Evolutionary conservation across 768 basidiomycete genomes (phyloP), one percentile per base, ranked within the genome.

Genomic region (Mycena albidolilacea): DNA sequence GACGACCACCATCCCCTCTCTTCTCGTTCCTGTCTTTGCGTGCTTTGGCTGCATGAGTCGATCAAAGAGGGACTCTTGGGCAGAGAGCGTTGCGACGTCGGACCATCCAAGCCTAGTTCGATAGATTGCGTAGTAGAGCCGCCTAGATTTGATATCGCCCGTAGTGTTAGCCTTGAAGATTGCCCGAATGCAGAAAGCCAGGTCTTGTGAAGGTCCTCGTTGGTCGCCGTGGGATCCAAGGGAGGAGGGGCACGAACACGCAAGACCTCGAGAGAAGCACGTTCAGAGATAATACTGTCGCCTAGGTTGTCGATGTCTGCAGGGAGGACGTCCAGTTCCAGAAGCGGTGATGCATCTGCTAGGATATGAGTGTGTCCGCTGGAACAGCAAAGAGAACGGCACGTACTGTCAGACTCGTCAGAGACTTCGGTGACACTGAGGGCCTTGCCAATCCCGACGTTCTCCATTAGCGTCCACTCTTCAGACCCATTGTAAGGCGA

Each of bases 21-120:
- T 67, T 76, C 71, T 54, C 71, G 63, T 67, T 76, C 75, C 58
- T 76, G 75, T 43, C 60, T 57, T 41, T 41, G 71, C 5, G 71
- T 30, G 30, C 3, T 30, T 30, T 30, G 60, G 39, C 38, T 69
- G 55, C 37, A 65, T 54, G 72, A 54, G 54, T 64, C 50, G 44
- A 76, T 73, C 52, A 73, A 60, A 39, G 75, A 76, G 12, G 75
- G 75, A 57, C 75, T 76, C 69, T 73, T 76, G 39, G 75, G 75
- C 38, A 76, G 55, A 44, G 70, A 17, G 15, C 60, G 73, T 55
- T 64, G 71, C 55, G 69, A 21, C 37, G n/a, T 30, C 23, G 60
- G 59, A 38, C 44, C 38, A 43, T 62, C 55, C n/a, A 6, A 50
- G 41, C 50, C 67, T 8, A 37, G 54, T 19, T 69, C 57, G 59